Evolutionary conservation across 306 rosid species (phyloP).

Genomic region (Ochetophila trinervis): DNA sequence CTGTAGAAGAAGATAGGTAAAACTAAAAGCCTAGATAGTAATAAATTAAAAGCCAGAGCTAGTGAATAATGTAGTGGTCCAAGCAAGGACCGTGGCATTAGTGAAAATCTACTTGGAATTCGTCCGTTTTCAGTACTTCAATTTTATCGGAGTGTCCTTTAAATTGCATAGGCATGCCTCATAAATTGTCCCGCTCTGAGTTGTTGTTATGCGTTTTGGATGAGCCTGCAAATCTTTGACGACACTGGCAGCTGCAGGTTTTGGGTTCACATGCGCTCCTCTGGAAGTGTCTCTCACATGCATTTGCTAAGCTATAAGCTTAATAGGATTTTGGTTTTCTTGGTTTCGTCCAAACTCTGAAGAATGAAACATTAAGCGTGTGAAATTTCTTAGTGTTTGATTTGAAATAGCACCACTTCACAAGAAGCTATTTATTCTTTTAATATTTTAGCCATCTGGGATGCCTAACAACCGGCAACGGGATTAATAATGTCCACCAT

Average conservation of each 20-base stretch:
- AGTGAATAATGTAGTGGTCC: too few relatives aligned
- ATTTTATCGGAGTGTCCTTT: background rate
- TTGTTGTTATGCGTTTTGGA: conserved; percentile 9
- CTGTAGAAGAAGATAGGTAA: too few relatives aligned
- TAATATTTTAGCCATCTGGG: conserved; percentile 16
- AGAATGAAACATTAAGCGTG: too few relatives aligned
- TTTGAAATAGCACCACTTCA: background rate
- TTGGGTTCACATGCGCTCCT: conserved; percentile 21
- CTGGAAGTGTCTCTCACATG: background rate
- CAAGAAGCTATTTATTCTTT: conserved; percentile 26
- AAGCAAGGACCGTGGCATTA: too few relatives aligned
- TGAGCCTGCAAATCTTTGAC: conserved; percentile 3
- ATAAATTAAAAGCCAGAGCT: too few relatives aligned
- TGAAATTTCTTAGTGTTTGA: too few relatives aligned
- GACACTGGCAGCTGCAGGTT: background rate
- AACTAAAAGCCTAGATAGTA: too few relatives aligned
- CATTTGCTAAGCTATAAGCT: background rate
- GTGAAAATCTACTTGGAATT: too few relatives aligned
- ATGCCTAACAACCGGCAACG: conserved; percentile 21
- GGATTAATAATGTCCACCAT: background rate
- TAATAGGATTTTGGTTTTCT: too few relatives aligned
- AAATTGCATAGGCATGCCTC: background rate
- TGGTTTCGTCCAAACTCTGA: too few relatives aligned
- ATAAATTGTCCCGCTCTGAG: conserved; percentile 8
- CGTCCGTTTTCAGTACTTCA: background rate